Conservation (phyloP, 2,329 filamentous ascomycete species). For the Trichoderma sp. region DNA sequence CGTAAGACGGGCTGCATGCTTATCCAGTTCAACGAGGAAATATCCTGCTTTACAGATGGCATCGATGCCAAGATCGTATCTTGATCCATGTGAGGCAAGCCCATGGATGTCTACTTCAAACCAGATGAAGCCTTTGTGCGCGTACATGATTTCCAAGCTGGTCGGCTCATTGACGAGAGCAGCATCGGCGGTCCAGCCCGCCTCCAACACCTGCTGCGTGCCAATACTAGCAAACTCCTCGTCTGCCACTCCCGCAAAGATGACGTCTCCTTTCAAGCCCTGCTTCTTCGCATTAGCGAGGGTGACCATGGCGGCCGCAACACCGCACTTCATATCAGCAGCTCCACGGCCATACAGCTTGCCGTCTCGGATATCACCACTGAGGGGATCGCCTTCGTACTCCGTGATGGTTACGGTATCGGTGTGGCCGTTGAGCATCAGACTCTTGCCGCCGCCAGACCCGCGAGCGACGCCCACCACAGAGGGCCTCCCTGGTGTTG, state of each 20-base stretch:
- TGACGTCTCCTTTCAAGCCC: constrained; percentile 49
- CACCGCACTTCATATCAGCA: constrained; percentile 54
- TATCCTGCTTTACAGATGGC: constrained; percentile 51
- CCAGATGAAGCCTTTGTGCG: constrained; percentile 55
- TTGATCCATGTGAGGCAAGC: constrained; percentile 46
- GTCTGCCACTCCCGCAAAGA: constrained; percentile 56
- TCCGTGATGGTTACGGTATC: constrained; percentile 53
- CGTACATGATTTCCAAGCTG: constrained; percentile 43
- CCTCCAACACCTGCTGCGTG: constrained; percentile 51
- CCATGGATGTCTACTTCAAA: constrained; percentile 47
- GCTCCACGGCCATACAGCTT: constrained; percentile 49
- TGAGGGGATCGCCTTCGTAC: constrained; percentile 49
- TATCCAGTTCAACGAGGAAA: constrained; percentile 49
- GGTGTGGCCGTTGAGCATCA: constrained; percentile 57
- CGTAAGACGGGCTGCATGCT: constrained; percentile 41
- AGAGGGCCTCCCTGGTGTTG: constrained; percentile 49
- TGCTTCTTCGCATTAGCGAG: constrained; percentile 43
- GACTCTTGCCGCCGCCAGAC: constrained; percentile 47
- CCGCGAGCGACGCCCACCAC: constrained; percentile 52
- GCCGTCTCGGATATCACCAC: constrained; percentile 44
- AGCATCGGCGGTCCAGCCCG: constrained; percentile 55
- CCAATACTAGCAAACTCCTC: constrained; percentile 55
- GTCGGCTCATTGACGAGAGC: constrained; percentile 55
- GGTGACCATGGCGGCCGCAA: constrained; percentile 50
- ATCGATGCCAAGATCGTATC: constrained; percentile 49